Base-by-base conservation (phyloP, 306 rosid species). In the Dalbergia oliveri region DNA sequence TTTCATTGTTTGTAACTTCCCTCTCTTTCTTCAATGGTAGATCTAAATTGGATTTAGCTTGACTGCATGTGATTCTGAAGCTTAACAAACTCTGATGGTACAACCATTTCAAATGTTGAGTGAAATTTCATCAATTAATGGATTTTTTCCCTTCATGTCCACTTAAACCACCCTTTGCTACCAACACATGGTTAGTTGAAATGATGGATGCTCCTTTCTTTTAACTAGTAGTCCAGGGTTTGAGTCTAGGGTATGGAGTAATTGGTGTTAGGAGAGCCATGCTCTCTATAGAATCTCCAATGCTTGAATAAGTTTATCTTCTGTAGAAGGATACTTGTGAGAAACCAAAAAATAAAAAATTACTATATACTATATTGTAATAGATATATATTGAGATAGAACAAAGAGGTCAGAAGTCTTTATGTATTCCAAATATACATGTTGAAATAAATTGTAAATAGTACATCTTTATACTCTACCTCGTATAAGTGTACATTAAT, bases 71-170 rank as follows among this genome's bases (percentile, higher is more conserved):
- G 45, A 51, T 79, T 72, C 45, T 58, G 53, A 64, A 34, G 69
- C 34, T 13, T 66, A 33, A 51, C 35, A 49, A 53, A 59, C 5
- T 76, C 59, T 45, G 2, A 3, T 11, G 80, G 33, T 16, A 39
- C 88, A 45, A 78, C 18, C 72, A 15, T 79, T 19, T 76, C 53
- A 71, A 41, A 49, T 33, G 64, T 79, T 63, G 65, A 69, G n/a
- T 72, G 78, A 59, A 79, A 66, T 44, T 61, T 79, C 56, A 47
- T 68, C 43, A 54, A 18, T 13, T 45, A 8, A 43, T 43, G 34
- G 23, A 66, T 75, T 11, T 43, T 16, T 72, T 33, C 31, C 62
- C 63, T 12, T 45, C 12, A 12, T 56, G 44, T 56, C 66, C 69
- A 44, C 35, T 4, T 33, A 34, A 43, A 5, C 45, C 43, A 14